Percentiles rank a stretch among this genome's conserved stretches.
Conservation (phyloP, 768 basidiomycete species). For the Suillus subaureus region DNA sequence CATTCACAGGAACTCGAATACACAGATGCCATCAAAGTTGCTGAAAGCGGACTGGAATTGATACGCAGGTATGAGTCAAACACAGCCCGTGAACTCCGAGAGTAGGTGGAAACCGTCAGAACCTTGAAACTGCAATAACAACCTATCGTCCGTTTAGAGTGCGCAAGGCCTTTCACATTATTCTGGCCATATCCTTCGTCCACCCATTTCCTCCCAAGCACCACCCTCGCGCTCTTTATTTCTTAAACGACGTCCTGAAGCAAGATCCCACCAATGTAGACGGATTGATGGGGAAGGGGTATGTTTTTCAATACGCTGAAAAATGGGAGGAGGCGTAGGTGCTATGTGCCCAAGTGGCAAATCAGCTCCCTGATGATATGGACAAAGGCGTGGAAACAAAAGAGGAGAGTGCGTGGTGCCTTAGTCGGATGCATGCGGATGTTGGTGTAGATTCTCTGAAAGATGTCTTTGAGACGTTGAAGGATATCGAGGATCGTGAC, state of each 20-base stretch:
- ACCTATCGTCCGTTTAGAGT: constrained; percentile 43
- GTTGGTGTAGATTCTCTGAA: constrained; percentile 51
- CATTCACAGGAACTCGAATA: constrained; percentile 75
- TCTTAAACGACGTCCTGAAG: constrained; percentile 73
- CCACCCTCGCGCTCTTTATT: constrained; percentile 72
- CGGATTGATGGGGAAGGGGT: constrained; percentile 75
- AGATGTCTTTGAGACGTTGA: constrained; percentile 46
- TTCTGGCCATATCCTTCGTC: constrained; percentile 75
- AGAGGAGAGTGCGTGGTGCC: constrained; percentile 89
- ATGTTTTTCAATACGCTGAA: constrained; percentile 61
- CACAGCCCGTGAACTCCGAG: constrained; percentile 53
- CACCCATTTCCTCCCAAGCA: constrained; percentile 90
- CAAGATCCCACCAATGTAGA: constrained; percentile 62
- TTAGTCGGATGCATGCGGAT: constrained; percentile 50
- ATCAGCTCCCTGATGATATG: constrained; percentile 48
- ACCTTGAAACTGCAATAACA: not conserved
- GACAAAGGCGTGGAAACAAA: constrained; percentile 59
- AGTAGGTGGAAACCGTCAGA: constrained; percentile 36
- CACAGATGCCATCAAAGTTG: constrained; percentile 65
- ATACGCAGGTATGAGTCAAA: constrained; percentile 56
- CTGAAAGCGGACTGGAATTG: constrained; percentile 70
- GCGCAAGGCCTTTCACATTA: constrained; percentile 67
- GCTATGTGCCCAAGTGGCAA: constrained; percentile 62
- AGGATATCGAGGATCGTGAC: constrained; percentile 47
- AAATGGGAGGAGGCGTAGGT: constrained; percentile 70